Base-by-base conservation (phyloP, 179 eudicot species). In the Spinacia oleracea region DNA sequence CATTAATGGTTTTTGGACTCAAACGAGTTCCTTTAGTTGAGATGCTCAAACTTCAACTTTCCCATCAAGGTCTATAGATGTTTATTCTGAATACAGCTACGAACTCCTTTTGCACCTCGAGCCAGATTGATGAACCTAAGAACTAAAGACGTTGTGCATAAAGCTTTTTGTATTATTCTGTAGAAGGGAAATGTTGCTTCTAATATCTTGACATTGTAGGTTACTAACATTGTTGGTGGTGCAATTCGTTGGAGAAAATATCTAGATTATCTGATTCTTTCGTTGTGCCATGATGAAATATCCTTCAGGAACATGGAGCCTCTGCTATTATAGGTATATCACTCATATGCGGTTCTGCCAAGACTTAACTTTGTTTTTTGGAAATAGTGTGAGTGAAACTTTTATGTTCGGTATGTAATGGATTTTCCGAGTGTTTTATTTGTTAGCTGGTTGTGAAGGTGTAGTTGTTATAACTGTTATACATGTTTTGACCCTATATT, bases 171-270 rank as follows among this genome's bases (percentile, higher is more conserved):
- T 35, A 15, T 34, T 62, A 20, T 72, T 38, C 50, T 23, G 8
- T 25, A 51, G 48, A 63, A 80, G 69, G 16, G 43, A 34, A 46
- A 56, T 42, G 42, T 62, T 45, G 77, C 35, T 77, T 15, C 55
- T 31, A 50, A 55, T 20, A 64, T 70, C 63, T 69, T 82, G 58
- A 9, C 4, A 32, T 50, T 85, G 73, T 78, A 95, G 98, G 97
- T 95, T 53, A 95, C 98, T 2, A 93, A 93, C 70, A 83, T 95
- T 78, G 98, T 96, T 79, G 98, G 97, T 21, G 97, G 98, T 82
- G 83, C 97, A 35, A 91, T 93, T 53, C 95, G 99, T 59, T 96
- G 99, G 99, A 89, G 93, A 87, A 91, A 88, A 89, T 95, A 89
- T 82, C 93, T 96, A 79, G 99, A 93, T 87, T 85, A 90, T 85